Evolutionary conservation across 257 asterid species (phyloP).

Genomic region (Solanum chaucha): DNA sequence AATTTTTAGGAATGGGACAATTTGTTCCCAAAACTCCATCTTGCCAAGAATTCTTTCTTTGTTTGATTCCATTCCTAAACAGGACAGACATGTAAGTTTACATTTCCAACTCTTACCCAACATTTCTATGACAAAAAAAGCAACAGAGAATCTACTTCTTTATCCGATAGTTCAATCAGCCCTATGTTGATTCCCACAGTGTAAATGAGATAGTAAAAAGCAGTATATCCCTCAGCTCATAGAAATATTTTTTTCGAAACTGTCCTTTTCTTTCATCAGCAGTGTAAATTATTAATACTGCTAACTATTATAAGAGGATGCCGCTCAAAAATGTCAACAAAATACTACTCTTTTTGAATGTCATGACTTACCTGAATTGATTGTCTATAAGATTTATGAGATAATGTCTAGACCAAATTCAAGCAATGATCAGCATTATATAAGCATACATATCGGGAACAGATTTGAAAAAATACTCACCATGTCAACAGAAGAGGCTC

Average conservation of each 20-base stretch:
- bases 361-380: background rate
- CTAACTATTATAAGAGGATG: background rate
- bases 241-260: background rate
- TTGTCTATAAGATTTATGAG: background rate
- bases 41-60: slow-evolving; percentile 97
- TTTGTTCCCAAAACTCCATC: slow-evolving; percentile 95
- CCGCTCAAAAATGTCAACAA: background rate
- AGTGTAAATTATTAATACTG: too few species aligned
- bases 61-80: slow-evolving; percentile 92
- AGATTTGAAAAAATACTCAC: slow-evolving; percentile 24
- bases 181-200: background rate
- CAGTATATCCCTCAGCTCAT: background rate
- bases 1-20: slow-evolving; percentile 73
- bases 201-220: background rate
- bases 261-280: too few species aligned
- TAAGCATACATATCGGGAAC: background rate
- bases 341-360: background rate
- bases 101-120: background rate
- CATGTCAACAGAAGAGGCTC: slow-evolving; percentile 87
- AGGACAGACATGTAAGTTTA: background rate
- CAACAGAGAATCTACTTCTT: background rate
- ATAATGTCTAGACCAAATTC: background rate
- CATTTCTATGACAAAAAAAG: background rate
- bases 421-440: background rate
- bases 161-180: background rate